Evolutionary conservation across 495 filamentous ascomycete genomes (phyloP).

Genomic region (Copromyces sp.): DNA sequence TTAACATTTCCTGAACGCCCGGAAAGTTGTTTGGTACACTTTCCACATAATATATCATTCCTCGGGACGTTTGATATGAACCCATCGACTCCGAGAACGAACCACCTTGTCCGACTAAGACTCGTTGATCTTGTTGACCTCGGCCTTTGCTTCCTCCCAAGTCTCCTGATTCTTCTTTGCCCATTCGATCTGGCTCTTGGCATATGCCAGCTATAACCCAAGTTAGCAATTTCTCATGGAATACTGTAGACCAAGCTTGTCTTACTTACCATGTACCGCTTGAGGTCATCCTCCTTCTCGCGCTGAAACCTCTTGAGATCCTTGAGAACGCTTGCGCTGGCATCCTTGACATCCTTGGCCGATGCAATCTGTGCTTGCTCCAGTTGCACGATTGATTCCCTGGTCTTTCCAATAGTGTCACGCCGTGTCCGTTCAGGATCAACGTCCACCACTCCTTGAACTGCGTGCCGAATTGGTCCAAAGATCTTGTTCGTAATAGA

Average conservation of each 20-base stretch:
- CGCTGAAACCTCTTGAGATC: constrained; percentile 87
- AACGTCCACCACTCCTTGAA: constrained; percentile 90
- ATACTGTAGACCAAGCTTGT: constrained; percentile 3
- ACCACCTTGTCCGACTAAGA: constrained; percentile 11
- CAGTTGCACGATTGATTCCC: constrained; percentile 62
- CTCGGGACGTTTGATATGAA: neutral
- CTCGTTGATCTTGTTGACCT: constrained; percentile 77
- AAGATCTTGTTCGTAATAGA: constrained; percentile 92
- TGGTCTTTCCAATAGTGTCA: constrained; percentile 91
- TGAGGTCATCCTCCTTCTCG: constrained; percentile 91
- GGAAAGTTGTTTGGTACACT: neutral
- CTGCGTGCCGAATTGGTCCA: constrained; percentile 83
- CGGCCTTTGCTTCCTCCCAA: constrained; percentile 91
- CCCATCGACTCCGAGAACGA: neutral
- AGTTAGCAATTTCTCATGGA: constrained; percentile 9
- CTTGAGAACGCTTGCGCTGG: constrained; percentile 71
- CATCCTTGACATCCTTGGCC: constrained; percentile 83
- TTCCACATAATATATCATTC: neutral
- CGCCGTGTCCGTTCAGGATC: constrained; percentile 87
- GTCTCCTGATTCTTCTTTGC: constrained; percentile 93
- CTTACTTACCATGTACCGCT: constrained; percentile 89
- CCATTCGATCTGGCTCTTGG: constrained; percentile 92
- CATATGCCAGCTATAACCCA: constrained; percentile 67
- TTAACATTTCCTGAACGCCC: neutral
- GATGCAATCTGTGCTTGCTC: constrained; percentile 82